phyloP scores from a whole-genome alignment of 768 basidiomycete genomes.

The Phlebiopsis flavidoalba region DNA sequence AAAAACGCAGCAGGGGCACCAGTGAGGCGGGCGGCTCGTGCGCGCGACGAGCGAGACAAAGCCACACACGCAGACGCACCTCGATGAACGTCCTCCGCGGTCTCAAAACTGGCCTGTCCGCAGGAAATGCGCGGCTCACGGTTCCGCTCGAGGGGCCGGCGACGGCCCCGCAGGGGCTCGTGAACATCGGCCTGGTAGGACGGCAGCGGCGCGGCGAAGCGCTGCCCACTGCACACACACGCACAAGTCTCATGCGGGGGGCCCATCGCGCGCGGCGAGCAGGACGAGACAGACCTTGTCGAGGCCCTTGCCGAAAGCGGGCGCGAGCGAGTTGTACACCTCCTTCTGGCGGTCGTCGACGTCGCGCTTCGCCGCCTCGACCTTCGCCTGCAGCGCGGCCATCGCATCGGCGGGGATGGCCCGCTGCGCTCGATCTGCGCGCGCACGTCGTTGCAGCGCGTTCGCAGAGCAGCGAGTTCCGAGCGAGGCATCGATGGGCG shows the following conservation, averaged over 20 bases:
- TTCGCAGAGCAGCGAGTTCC: conserved; percentile 58
- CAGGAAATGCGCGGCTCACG: conserved; percentile 71
- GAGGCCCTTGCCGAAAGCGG: conserved; percentile 70
- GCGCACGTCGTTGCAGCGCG: conserved; percentile 54
- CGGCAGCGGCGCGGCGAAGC: conserved; percentile 51
- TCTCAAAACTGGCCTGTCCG: conserved; percentile 78
- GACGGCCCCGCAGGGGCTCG: conserved; percentile 51
- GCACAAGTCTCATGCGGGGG: conserved; percentile 8
- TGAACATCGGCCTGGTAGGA: conserved; percentile 64
- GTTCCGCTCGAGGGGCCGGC: conserved; percentile 63
- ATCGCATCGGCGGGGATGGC: conserved; percentile 45
- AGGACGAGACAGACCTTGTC: conserved; percentile 65
- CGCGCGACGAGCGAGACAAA: background rate
- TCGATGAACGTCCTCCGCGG: conserved; percentile 70
- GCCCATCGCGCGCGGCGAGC: background rate
- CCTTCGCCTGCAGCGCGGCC: conserved; percentile 44
- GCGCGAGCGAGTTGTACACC: conserved; percentile 69
- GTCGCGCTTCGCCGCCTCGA: conserved; percentile 76
- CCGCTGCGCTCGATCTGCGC: conserved; percentile 44
- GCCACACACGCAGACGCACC: conserved; percentile 32
- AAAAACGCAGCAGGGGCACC: background rate
- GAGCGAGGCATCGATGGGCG: conserved; percentile 54
- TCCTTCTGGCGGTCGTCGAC: conserved; percentile 88
- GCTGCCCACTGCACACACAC: too few relatives aligned
- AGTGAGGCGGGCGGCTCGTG: too few relatives aligned